Base-by-base conservation (phyloP, 2,329 filamentous ascomycete genomes). In the Torrubiellomyces zombiae region DNA sequence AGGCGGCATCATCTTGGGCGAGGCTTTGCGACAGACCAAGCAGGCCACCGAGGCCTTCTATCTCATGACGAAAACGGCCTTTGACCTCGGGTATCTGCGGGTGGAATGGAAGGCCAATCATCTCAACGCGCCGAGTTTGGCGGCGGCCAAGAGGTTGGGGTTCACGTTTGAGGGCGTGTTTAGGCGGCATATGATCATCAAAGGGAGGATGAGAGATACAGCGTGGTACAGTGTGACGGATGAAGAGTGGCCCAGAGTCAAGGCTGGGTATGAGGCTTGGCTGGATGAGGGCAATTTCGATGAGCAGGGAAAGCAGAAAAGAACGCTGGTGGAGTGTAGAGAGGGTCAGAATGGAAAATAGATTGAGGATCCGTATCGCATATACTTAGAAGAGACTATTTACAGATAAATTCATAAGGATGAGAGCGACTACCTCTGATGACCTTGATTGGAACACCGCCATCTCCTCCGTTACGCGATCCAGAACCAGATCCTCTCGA, bases 91-190 rank as follows among this genome's bases (percentile, higher is more conserved):
- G 0, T 71, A 67, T 38, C 43, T 59, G 4, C 51, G 71, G 6
- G 57, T 72, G 4, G 69, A 75, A 41, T 76, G 72, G 70, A 76
- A 75, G 37, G 68, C 65, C 26, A 59, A 75, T 38, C 35, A 53
- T 10, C 45, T 68, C 8, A 76, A 76, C 38, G 48, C 36, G 18
- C 50, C 58, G 1, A 71, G 65, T 21, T 47, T 55, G 9, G 47
- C 55, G 4, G 69, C 71, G 0, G 72, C 71, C 1, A 28, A 47
- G 34, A 48, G 72, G 3, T 40, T 73, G 7, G 72, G 72, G 0
- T 76, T 75, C 34, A 42, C 42, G 0, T 66, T 48, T 35, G 71
- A 77, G 40, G 72, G 72, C 0, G 37, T 58, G 0, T 74, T 75
- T 32, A 53, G 68, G 26, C 64, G 70, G 32, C 68, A 76, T 38